These are phyloP conservation scores for Vaccinium macrocarpon DNA, from an alignment of 148 eudicot genomes.

Conservation along the genomic window DNA sequence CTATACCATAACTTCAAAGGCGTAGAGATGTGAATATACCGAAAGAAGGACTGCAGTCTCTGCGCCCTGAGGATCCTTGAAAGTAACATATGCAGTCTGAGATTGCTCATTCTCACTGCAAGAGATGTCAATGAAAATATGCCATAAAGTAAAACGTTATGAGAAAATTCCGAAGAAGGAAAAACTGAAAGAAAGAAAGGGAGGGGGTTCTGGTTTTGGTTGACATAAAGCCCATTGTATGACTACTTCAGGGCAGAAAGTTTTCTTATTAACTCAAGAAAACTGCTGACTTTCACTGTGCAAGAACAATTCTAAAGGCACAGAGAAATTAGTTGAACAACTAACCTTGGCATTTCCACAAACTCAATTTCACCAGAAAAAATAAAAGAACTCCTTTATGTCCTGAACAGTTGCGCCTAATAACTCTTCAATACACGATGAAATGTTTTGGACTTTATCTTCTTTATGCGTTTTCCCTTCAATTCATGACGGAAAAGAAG, in stretches of 20 bases:
- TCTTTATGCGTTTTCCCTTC: conserved; percentile 75
- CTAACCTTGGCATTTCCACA: conserved; percentile 70
- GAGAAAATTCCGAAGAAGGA: not conserved
- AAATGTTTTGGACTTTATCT: conserved; percentile 85
- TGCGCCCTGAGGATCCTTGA: conserved; percentile 80
- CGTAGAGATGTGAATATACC: conserved; percentile 38
- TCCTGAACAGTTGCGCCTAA: conserved; percentile 72
- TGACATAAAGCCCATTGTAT: not conserved
- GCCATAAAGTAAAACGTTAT: not conserved
- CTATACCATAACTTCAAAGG: not conserved
- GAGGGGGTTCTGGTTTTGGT: not conserved
- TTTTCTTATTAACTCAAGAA: not conserved
- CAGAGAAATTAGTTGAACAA: not conserved
- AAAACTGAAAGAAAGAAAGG: not conserved
- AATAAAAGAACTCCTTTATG: conserved; percentile 80
- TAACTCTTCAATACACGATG: conserved; percentile 77
- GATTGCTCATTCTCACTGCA: conserved; percentile 70
- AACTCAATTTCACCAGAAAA: conserved; percentile 82
- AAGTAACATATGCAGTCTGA: conserved; percentile 84
- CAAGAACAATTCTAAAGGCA: not conserved
- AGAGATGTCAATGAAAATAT: not conserved
- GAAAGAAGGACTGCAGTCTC: conserved; percentile 95
- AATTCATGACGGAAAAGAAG: conserved; percentile 87
- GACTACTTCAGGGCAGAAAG: not conserved
- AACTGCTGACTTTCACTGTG: too few relatives aligned